Percentiles rank a stretch among this genome's conserved stretches.
Conservation (phyloP, 495 filamentous ascomycete genomes). For the Bacidia rubella region DNA sequence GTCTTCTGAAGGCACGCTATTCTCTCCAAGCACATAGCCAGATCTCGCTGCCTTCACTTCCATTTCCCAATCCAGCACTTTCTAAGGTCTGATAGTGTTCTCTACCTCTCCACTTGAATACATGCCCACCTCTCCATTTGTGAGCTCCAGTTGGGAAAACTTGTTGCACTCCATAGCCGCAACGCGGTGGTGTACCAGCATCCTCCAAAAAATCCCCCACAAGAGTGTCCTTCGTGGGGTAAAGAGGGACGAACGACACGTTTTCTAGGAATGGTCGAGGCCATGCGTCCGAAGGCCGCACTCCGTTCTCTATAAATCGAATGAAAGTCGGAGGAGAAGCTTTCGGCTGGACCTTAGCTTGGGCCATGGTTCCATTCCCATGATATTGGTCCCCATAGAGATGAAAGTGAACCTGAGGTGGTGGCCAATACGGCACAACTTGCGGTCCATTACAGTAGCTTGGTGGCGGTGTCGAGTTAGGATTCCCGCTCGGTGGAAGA, state of each 20-base stretch:
- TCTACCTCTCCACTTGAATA: background rate
- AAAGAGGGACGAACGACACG: background rate
- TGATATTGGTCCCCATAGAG: background rate
- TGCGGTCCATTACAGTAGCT: no score
- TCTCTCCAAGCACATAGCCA: background rate
- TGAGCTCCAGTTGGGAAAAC: background rate
- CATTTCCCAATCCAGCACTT: background rate
- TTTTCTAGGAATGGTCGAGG: background rate
- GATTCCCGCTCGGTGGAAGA: no score
- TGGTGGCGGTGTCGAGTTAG: no score
- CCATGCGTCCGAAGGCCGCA: background rate
- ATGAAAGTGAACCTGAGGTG: no score
- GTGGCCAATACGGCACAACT: no score
- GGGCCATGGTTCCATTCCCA: background rate
- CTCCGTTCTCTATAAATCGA: background rate
- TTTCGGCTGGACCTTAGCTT: background rate
- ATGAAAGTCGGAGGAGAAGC: background rate
- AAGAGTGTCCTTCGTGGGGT: background rate
- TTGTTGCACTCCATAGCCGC: constrained; percentile 1
- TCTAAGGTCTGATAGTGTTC: background rate
- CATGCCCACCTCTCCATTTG: background rate
- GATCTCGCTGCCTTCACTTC: background rate
- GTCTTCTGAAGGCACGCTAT: background rate
- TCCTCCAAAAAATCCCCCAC: background rate
- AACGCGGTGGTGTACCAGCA: background rate